Evolutionary conservation across 257 asterid species (phyloP), one percentile per base, ranked within the genome.

Genomic region (Phtheirospermum japonicum): DNA sequence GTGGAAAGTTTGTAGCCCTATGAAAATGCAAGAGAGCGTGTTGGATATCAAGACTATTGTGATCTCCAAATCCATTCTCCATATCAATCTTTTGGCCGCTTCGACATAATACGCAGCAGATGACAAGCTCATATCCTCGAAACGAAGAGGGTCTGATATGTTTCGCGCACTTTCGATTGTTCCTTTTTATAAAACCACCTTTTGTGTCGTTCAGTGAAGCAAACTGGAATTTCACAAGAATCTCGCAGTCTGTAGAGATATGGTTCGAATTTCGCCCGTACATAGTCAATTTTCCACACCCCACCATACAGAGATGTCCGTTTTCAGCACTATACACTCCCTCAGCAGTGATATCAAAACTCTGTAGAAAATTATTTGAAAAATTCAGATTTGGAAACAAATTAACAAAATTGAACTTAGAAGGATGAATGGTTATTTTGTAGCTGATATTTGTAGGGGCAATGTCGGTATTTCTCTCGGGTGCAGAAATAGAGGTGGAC

Each of bases 51-150:
- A 67, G 57, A 80, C 86, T 78, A 85, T 65, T 4, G 45, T 62
- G 75, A 82, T 79, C 81, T 87, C 94, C 26, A 85, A 37, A 75
- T 87, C 94, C 86, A 87, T 85, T 73, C 95, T 75, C 88, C 86
- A 80, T 33, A 81, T 69, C 13, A 81, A 74, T 64, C 57, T 50
- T 69, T 62, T 43, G 4, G 79, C 82, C 26, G 20, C 66, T 14
- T 0, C 42, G 4, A 0, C 1, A 19, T 69, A 81, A 57, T 42
- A 63, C 14, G 78, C 65, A 57, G 4, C 4, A 2, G 89, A 73
- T 7, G 77, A 50, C 17, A 80, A 9, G 3, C 31, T 73, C 67
- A 88, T 13, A 18, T 66, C 68, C 14, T 68, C 71, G 19, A 88
- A 88, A 68, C 71, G 69, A 43, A 83, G 84, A 59, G 79, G 62